phyloP scores from a whole-genome alignment of 306 rosid genomes.

The Carpinus viminea region DNA sequence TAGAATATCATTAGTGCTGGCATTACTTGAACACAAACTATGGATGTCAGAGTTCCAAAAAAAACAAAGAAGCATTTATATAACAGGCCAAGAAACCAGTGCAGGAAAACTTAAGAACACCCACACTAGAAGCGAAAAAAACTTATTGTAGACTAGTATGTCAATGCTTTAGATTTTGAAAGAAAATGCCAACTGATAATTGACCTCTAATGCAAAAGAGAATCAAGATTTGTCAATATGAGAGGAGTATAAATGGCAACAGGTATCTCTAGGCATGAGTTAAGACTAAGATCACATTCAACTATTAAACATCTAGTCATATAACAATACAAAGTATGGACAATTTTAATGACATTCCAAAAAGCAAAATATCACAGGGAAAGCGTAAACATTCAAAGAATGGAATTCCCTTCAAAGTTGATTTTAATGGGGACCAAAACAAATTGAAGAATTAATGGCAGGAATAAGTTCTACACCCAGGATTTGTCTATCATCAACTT shows the following conservation, averaged over 20 bases:
- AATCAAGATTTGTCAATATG: not conserved
- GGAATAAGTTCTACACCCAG: not conserved
- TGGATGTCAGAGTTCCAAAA: not conserved
- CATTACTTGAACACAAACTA: not conserved
- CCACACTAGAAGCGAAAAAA: not conserved
- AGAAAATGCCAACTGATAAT: slow-evolving; percentile 2
- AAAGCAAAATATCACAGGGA: not conserved
- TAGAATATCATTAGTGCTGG: not conserved
- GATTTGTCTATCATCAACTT: slow-evolving; percentile 43
- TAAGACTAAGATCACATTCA: not conserved
- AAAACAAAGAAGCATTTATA: not conserved
- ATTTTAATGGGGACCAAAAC: not conserved
- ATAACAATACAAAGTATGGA: not conserved
- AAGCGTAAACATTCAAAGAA: not conserved
- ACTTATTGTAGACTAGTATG: not conserved
- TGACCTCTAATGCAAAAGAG: not conserved
- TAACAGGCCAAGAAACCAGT: not conserved
- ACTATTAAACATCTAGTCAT: not conserved
- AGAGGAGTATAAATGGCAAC: not conserved
- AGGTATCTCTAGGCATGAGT: no score
- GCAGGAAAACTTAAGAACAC: not conserved
- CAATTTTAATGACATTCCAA: not conserved
- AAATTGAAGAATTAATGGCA: not conserved
- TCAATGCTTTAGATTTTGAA: not conserved
- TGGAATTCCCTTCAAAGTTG: not conserved